These are phyloP conservation scores for Keithomyces neogunnii DNA, from an alignment of 2,329 filamentous ascomycete species.

Conservation along the genomic window DNA sequence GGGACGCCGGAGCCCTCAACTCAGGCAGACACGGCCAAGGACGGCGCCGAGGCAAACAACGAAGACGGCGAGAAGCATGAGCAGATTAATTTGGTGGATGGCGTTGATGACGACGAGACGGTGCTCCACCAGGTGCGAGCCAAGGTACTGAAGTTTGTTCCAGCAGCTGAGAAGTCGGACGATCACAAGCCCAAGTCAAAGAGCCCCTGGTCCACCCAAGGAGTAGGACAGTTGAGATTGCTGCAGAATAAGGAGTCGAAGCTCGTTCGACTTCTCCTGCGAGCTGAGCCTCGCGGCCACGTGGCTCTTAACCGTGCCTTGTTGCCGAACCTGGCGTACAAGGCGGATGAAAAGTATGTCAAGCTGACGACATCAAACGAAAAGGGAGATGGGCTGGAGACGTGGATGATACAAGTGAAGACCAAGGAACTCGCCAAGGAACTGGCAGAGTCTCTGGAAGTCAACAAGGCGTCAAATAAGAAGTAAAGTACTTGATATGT, in stretches of 20 bases:
- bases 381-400: constrained; percentile 51
- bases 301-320: constrained; percentile 64
- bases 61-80: constrained; percentile 54
- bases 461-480: constrained; percentile 49
- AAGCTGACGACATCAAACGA: constrained; percentile 50
- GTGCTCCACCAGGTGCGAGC: constrained; percentile 62
- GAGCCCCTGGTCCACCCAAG: constrained; percentile 59
- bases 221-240: constrained; percentile 62
- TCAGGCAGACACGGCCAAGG: constrained; percentile 33
- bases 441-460: constrained; percentile 43
- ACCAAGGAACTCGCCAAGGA: constrained; percentile 48
- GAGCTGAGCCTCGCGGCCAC: constrained; percentile 67
- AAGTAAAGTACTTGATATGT: constrained; percentile 21
- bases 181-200: constrained; percentile 37
- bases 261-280: constrained; percentile 58
- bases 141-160: constrained; percentile 57
- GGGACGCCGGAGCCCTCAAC: constrained; percentile 50
- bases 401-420: constrained; percentile 66
- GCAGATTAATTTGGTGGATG: constrained; percentile 61
- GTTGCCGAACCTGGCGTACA: constrained; percentile 54
- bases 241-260: constrained; percentile 65
- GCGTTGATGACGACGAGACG: constrained; percentile 64
- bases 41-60: constrained; percentile 23
- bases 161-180: constrained; percentile 37
- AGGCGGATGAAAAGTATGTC: constrained; percentile 50